Percentiles rank a stretch among this genome's conserved stretches.
Conservation (phyloP, 1,139 yeast species). For the Suhomyces bolitotheri region DNA sequence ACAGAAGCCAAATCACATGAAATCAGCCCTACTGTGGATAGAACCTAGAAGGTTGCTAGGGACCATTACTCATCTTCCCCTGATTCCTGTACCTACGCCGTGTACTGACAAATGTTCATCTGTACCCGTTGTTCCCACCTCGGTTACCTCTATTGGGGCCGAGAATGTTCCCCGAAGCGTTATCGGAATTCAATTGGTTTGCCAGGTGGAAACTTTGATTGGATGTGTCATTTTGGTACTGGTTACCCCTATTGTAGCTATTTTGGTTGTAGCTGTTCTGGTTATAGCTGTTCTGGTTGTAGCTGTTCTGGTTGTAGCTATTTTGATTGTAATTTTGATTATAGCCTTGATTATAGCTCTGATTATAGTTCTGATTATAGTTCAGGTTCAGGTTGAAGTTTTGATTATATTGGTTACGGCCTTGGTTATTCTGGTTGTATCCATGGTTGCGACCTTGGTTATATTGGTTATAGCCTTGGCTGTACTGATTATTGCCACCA, state of each 20-base stretch:
- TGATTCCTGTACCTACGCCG: too few species aligned
- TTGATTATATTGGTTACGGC: slow-evolving; percentile 7
- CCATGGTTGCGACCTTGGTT: slow-evolving; percentile 13
- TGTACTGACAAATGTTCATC: too few species aligned
- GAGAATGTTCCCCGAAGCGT: background rate
- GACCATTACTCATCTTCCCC: too few species aligned
- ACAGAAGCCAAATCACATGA: too few species aligned
- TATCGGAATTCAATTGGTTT: slow-evolving; percentile 4
- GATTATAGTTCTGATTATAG: slow-evolving; percentile 4
- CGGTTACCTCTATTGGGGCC: background rate
- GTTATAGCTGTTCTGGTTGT: slow-evolving; percentile 13
- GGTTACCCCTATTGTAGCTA: slow-evolving; percentile 9
- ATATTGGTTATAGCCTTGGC: slow-evolving; percentile 14
- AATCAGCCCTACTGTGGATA: too few species aligned
- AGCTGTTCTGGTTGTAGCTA: slow-evolving; percentile 9
- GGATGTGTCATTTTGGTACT: slow-evolving; percentile 7
- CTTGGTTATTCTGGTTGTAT: slow-evolving; percentile 6
- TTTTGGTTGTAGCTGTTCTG: slow-evolving; percentile 12
- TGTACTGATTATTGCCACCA: slow-evolving; percentile 13
- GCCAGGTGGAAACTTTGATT: slow-evolving; percentile 8
- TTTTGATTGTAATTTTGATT: slow-evolving; percentile 12
- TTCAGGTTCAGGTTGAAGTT: slow-evolving; percentile 7
- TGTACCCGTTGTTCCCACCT: background rate
- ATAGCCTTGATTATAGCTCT: background rate
- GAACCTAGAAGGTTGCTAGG: too few species aligned